These are phyloP conservation scores for Kodamaea sagamina DNA, from an alignment of 805 yeast genomes.

Conservation along the genomic window DNA sequence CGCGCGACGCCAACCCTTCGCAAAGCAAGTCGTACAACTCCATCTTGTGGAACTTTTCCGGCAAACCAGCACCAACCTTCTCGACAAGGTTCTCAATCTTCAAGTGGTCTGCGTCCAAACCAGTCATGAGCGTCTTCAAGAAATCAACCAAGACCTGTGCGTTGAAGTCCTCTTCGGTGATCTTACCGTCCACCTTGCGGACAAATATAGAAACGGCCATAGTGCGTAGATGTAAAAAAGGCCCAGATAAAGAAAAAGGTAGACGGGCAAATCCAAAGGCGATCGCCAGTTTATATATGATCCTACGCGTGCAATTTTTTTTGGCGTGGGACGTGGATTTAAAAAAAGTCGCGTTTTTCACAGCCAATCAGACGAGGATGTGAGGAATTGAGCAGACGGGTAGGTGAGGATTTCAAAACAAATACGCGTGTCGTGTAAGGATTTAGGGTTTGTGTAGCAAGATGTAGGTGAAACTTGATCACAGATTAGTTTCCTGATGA, in stretches of 20 bases:
- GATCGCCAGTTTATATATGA: background rate
- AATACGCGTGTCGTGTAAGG: no score
- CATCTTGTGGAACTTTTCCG: constrained; percentile 15
- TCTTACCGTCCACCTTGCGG: constrained; percentile 13
- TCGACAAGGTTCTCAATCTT: constrained; percentile 13
- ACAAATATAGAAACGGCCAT: constrained; percentile 10
- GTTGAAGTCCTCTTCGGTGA: constrained; percentile 13
- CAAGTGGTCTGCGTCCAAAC: constrained; percentile 13
- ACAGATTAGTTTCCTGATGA: no score
- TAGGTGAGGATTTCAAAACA: no score
- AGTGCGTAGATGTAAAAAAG: background rate
- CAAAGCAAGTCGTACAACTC: constrained; percentile 32
- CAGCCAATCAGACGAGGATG: no score
- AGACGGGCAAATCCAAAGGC: background rate
- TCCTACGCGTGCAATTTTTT: background rate
- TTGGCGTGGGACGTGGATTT: background rate
- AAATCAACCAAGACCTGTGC: constrained; percentile 8
- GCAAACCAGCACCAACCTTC: constrained; percentile 15
- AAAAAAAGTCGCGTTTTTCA: background rate
- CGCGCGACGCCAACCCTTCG: constrained; percentile 37
- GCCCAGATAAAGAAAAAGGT: background rate
- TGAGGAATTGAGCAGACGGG: no score
- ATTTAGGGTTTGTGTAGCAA: no score
- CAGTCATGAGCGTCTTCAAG: constrained; percentile 10
- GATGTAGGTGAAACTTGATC: no score